Evolutionary conservation across 2,329 filamentous ascomycete species (phyloP).

Genomic region (Zarea fungicola): DNA sequence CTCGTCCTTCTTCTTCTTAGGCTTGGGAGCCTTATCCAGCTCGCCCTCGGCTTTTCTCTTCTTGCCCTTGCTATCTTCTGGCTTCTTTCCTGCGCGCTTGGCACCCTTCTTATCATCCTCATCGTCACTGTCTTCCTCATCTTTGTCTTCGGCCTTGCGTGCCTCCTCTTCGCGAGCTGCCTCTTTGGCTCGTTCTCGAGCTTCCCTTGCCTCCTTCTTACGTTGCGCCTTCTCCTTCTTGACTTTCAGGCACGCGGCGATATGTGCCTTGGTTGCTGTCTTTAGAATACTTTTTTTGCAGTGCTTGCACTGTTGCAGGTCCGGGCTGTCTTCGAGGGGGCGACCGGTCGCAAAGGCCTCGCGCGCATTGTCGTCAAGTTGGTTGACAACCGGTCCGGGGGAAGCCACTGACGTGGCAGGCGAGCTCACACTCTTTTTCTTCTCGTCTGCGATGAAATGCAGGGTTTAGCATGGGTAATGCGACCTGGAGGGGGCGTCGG

Average conservation of each 20-base stretch:
- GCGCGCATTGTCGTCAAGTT: constrained; percentile 69
- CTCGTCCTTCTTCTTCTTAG: constrained; percentile 94
- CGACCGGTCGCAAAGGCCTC: constrained; percentile 77
- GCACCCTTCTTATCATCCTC: constrained; percentile 38
- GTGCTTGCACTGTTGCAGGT: constrained; percentile 83
- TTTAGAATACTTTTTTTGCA: constrained; percentile 86
- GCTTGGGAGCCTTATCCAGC: constrained; percentile 75
- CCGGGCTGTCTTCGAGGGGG: constrained; percentile 73
- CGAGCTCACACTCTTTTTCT: constrained; percentile 45
- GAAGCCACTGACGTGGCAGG: constrained; percentile 38
- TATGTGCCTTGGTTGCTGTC: constrained; percentile 70
- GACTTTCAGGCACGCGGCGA: constrained; percentile 74
- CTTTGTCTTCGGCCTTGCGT: constrained; percentile 46
- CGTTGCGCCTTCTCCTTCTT: constrained; percentile 78
- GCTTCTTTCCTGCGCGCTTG: constrained; percentile 57
- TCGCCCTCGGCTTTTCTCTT: constrained; percentile 73
- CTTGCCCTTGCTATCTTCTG: constrained; percentile 64
- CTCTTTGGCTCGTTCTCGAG: constrained; percentile 60
- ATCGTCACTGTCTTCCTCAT: constrained; percentile 46
- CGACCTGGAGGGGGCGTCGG: too few relatives aligned
- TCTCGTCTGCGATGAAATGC: constrained; percentile 39
- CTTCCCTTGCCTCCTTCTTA: constrained; percentile 70
- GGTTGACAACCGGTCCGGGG: constrained; percentile 55
- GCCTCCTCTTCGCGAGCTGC: constrained; percentile 53
- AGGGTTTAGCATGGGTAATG: constrained; percentile 13